Percentiles rank a stretch among this genome's conserved stretches.
Conservation (phyloP, 768 basidiomycete species). For the Xerocomellus chrysenteron region DNA sequence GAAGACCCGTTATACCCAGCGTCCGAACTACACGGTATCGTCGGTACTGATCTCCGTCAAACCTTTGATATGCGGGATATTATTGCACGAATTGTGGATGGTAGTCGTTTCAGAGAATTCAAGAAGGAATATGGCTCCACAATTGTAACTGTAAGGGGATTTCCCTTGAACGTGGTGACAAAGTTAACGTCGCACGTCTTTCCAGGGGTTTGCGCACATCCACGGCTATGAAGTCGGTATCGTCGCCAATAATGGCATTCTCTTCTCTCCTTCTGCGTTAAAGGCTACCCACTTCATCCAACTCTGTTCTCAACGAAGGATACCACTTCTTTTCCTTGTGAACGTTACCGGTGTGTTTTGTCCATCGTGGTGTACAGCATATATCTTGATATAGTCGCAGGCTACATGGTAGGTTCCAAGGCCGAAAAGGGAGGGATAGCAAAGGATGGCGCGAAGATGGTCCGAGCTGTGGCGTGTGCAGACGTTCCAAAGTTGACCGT, state of each 20-base stretch:
- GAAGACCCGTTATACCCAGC: constrained; percentile 79
- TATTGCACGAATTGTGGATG: constrained; percentile 88
- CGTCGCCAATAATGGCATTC: constrained; percentile 90
- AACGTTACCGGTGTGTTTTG: constrained; percentile 75
- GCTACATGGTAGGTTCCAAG: constrained; percentile 96
- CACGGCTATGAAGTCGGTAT: constrained; percentile 92
- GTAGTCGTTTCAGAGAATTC: constrained; percentile 90
- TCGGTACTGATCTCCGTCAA: constrained; percentile 86
- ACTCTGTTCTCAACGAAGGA: constrained; percentile 86
- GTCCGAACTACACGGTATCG: constrained; percentile 85
- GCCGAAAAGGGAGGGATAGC: constrained; percentile 94
- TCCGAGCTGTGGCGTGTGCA: constrained; percentile 90
- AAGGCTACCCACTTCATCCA: constrained; percentile 97
- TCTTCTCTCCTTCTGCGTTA: constrained; percentile 90
- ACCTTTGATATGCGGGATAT: constrained; percentile 93
- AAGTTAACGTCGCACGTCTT: constrained; percentile 8
- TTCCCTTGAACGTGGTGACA: background rate
- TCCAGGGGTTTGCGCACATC: constrained; percentile 81
- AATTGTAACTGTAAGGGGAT: constrained; percentile 70
- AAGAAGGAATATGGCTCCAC: constrained; percentile 94
- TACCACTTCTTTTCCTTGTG: constrained; percentile 90
- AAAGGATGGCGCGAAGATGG: constrained; percentile 96
- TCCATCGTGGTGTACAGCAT: background rate
- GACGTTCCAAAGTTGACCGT: constrained; percentile 95
- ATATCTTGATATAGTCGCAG: constrained; percentile 32